Percentiles rank a stretch among this genome's conserved stretches.
phyloP scores from a whole-genome alignment of 805 yeast genomes.

The Candida oleophila region DNA sequence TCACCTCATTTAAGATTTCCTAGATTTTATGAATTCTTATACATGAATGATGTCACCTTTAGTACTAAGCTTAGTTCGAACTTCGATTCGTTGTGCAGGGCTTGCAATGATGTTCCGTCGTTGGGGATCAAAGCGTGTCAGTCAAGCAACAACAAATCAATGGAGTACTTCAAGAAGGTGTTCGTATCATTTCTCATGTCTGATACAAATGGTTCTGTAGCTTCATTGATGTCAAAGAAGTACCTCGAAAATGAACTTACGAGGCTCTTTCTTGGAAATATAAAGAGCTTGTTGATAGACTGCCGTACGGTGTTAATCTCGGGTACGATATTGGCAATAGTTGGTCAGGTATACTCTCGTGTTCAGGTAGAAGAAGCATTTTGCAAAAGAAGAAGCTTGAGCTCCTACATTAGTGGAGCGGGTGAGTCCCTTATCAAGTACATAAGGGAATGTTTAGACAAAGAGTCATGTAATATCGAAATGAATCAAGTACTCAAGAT shows the following conservation, averaged over 20 bases:
- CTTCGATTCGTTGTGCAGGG: background rate
- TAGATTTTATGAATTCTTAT: slow-evolving; percentile 18
- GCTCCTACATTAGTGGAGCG: background rate
- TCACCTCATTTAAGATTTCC: slow-evolving; percentile 27
- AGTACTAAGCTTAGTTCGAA: slow-evolving; percentile 4
- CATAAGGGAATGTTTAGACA: background rate
- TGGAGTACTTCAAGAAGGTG: background rate
- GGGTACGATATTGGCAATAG: slow-evolving; percentile 7
- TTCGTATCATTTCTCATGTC: background rate
- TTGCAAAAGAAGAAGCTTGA: background rate
- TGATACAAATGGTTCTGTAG: background rate
- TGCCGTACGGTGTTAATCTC: slow-evolving; percentile 5
- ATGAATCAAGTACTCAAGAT: background rate
- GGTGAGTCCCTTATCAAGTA: background rate
- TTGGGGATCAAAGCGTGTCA: background rate
- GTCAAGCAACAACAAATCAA: background rate
- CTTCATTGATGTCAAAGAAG: background rate
- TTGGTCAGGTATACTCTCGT: slow-evolving; percentile 3
- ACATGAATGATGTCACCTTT: slow-evolving; percentile 5
- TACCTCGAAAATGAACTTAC: slow-evolving; percentile 11
- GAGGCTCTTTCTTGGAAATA: background rate
- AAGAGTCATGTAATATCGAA: background rate
- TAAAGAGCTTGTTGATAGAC: background rate
- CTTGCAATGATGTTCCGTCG: background rate
- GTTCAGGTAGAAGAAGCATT: background rate